phyloP scores from a whole-genome alignment of 306 rosid genomes.

The Dalbergia oliveri region DNA sequence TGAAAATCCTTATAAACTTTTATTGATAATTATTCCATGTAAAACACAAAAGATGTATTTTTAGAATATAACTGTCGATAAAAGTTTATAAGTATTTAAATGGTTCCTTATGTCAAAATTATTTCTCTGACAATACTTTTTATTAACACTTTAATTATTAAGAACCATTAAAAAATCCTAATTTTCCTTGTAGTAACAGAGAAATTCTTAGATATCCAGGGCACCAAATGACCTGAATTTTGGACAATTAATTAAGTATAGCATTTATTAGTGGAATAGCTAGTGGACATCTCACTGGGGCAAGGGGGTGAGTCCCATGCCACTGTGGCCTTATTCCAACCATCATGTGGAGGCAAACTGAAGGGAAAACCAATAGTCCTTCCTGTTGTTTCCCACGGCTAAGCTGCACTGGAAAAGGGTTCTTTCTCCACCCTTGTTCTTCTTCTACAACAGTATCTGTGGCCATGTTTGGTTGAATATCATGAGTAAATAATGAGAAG shows the following conservation, averaged over 20 bases:
- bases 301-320: slow-evolving; percentile 64
- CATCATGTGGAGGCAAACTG: slow-evolving; percentile 60
- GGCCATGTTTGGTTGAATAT: slow-evolving; percentile 49
- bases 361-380: slow-evolving; percentile 71
- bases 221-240: neutral
- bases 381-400: slow-evolving; percentile 51
- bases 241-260: slow-evolving; percentile 41
- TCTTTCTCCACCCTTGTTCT: slow-evolving; percentile 47
- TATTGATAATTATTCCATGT: too few species aligned
- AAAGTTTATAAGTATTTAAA: too few species aligned
- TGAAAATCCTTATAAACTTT: too few species aligned
- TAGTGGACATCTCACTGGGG: slow-evolving; percentile 67
- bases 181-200: too few species aligned
- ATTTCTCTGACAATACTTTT: too few species aligned
- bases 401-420: slow-evolving; percentile 15
- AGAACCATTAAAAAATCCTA: too few species aligned
- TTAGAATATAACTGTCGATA: too few species aligned
- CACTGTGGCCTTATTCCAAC: slow-evolving; percentile 54
- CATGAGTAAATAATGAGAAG: slow-evolving; percentile 58
- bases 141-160: too few species aligned
- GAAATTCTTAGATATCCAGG: too few species aligned
- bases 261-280: slow-evolving; percentile 62
- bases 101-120: too few species aligned
- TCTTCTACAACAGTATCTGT: slow-evolving; percentile 26
- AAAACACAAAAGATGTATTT: too few species aligned